phyloP scores from a whole-genome alignment of 345 rosid genomes.

The Camelina neglecta region DNA sequence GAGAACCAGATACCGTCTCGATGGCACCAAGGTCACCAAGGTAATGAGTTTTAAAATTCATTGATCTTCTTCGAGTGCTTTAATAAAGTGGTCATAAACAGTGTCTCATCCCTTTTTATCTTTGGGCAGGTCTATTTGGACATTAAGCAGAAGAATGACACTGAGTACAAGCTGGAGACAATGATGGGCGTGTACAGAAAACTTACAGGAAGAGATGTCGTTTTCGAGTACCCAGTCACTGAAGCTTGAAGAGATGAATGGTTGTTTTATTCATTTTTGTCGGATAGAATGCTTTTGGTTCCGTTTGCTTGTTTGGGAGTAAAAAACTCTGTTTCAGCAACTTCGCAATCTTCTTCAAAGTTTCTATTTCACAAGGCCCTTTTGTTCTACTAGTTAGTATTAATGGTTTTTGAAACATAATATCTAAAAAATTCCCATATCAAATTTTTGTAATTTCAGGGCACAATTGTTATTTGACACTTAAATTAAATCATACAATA shows the following conservation, averaged over 20 bases:
- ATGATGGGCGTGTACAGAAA: constrained; percentile 81
- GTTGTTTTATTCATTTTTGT: constrained; percentile 32
- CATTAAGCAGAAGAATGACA: constrained; percentile 78
- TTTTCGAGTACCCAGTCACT: constrained; percentile 71
- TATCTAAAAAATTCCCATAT: background rate
- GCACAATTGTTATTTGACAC: background rate
- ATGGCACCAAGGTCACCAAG: constrained; percentile 82
- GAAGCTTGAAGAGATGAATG: constrained; percentile 56
- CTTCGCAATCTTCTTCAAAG: background rate
- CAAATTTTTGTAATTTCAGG: background rate
- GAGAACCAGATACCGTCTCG: constrained; percentile 71
- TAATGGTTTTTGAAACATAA: background rate
- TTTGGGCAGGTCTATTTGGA: constrained; percentile 67
- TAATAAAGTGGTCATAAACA: background rate
- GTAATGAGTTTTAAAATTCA: constrained; percentile 31
- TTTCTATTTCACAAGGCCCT: background rate
- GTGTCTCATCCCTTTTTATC: background rate
- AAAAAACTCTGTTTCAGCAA: constrained; percentile 18
- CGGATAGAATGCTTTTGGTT: constrained; percentile 28
- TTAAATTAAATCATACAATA: constrained; percentile 16
- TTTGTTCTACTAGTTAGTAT: background rate
- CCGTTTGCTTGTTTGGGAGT: constrained; percentile 20
- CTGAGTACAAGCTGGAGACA: constrained; percentile 80
- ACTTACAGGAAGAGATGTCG: constrained; percentile 86
- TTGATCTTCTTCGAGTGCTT: background rate